phyloP scores from a whole-genome alignment of 1,139 yeast species.

The Suhomyces bokatorum region DNA sequence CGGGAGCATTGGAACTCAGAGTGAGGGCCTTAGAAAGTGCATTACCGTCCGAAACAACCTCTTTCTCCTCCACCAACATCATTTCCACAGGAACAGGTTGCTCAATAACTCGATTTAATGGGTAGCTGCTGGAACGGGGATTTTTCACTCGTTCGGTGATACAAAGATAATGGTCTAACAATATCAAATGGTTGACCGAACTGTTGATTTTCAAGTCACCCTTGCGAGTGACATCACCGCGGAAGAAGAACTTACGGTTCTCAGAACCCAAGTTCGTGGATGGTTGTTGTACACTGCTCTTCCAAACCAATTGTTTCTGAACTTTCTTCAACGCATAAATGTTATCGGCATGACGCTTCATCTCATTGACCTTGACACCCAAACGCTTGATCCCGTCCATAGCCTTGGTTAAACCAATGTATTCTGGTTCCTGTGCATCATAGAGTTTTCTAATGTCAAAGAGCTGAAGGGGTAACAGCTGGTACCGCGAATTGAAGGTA shows the following conservation, averaged over 20 bases:
- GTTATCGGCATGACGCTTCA: conserved; percentile 58
- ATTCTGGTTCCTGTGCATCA: conserved; percentile 55
- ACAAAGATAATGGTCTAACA: conserved; percentile 71
- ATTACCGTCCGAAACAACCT: conserved; percentile 23
- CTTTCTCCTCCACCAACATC: conserved; percentile 52
- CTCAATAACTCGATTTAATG: conserved; percentile 47
- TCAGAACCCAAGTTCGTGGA: conserved; percentile 57
- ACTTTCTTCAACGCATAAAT: conserved; percentile 49
- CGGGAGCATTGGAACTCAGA: conserved; percentile 4
- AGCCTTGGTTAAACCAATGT: conserved; percentile 54
- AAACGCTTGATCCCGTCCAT: conserved; percentile 41
- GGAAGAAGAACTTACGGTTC: conserved; percentile 55
- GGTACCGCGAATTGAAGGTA: conserved; percentile 74
- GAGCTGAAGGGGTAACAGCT: conserved; percentile 67
- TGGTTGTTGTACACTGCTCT: conserved; percentile 37
- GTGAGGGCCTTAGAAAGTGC: conserved; percentile 22
- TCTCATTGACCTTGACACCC: conserved; percentile 45
- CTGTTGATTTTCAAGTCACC: conserved; percentile 62
- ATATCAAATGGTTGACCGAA: conserved; percentile 52
- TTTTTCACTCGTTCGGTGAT: conserved; percentile 55
- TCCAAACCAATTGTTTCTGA: conserved; percentile 52
- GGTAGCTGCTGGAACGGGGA: conserved; percentile 22
- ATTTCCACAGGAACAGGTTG: conserved; percentile 64
- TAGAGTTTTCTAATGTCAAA: conserved; percentile 54
- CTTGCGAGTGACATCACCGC: conserved; percentile 63